A percentile compares a stretch with the other conserved stretches of the same genome.
Conservation (phyloP, 805 yeast genomes). For the Lachancea dasiensis region DNA sequence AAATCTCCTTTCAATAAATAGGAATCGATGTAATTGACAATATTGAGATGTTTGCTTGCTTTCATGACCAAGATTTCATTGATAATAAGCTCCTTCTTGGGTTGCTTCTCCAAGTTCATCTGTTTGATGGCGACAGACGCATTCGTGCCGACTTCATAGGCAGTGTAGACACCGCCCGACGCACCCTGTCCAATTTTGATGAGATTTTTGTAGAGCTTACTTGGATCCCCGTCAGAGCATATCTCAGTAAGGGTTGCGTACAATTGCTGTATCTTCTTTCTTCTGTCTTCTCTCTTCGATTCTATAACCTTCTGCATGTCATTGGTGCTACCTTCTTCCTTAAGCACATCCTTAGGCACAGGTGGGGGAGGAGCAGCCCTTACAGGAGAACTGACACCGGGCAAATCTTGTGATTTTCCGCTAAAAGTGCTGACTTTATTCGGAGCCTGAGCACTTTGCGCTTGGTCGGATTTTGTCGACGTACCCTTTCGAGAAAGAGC, state of each 20-base stretch:
- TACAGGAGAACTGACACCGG: not conserved
- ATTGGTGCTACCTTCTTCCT: constrained; percentile 2
- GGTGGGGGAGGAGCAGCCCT: constrained; percentile 26
- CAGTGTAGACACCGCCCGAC: constrained; percentile 93
- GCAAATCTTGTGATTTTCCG: not conserved
- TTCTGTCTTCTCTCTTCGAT: constrained; percentile 74
- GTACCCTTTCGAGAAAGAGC: constrained; percentile 16
- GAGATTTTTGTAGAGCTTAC: constrained; percentile 56
- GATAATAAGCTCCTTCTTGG: constrained; percentile 89
- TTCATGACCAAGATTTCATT: constrained; percentile 96
- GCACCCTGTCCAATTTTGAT: constrained; percentile 97
- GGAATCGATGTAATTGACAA: constrained; percentile 89
- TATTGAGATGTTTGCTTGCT: constrained; percentile 81
- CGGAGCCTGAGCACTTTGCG: constrained; percentile 12
- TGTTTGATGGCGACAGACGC: constrained; percentile 88
- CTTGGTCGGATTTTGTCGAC: constrained; percentile 20
- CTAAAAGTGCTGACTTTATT: not conserved
- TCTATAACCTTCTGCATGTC: constrained; percentile 38
- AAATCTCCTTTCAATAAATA: constrained; percentile 70
- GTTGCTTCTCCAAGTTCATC: constrained; percentile 92
- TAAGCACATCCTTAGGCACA: constrained; percentile 18
- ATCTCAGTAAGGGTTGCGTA: constrained; percentile 65
- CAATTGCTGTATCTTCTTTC: constrained; percentile 63
- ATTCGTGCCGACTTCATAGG: constrained; percentile 52
- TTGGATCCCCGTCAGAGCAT: constrained; percentile 84